A percentile compares a stretch with the other conserved stretches of the same genome.
phyloP scores from a whole-genome alignment of 192 early-diverging fungal species.

The Backusella luteola region DNA sequence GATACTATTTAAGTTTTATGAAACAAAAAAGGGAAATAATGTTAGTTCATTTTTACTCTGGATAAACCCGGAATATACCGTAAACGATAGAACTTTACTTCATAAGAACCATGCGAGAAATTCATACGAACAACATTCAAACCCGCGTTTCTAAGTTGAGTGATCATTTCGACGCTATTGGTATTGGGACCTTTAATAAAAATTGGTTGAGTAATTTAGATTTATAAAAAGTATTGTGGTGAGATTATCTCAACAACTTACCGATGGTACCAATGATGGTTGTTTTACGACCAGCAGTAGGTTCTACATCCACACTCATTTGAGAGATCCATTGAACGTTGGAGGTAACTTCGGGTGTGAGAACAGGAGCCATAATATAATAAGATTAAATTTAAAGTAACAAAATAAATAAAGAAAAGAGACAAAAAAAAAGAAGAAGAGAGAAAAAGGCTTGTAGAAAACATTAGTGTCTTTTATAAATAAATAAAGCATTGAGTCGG shows the following conservation, averaged over 20 bases:
- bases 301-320: constrained; percentile 60
- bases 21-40: constrained; percentile 3
- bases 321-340: constrained; percentile 73
- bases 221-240: background rate
- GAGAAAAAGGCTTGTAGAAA: background rate
- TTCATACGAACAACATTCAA: constrained; percentile 87
- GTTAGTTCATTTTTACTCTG: background rate
- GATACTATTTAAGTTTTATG: constrained; percentile 40
- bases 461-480: background rate
- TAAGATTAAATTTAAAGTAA: background rate
- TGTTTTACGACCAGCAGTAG: constrained; percentile 66
- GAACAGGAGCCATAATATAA: background rate
- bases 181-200: constrained; percentile 58
- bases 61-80: background rate
- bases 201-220: too few species aligned
- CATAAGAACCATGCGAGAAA: constrained; percentile 61
- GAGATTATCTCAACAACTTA: constrained; percentile 8
- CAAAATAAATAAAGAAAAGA: background rate
- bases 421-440: background rate
- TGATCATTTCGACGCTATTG: constrained; percentile 76
- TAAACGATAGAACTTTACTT: constrained; percentile 26
- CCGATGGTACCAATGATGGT: constrained; percentile 84
- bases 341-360: constrained; percentile 43
- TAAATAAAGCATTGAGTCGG: background rate
- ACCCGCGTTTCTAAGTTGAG: constrained; percentile 69